Evolutionary conservation across 768 basidiomycete species (phyloP).

Genomic region (Scleroderma bovista): DNA sequence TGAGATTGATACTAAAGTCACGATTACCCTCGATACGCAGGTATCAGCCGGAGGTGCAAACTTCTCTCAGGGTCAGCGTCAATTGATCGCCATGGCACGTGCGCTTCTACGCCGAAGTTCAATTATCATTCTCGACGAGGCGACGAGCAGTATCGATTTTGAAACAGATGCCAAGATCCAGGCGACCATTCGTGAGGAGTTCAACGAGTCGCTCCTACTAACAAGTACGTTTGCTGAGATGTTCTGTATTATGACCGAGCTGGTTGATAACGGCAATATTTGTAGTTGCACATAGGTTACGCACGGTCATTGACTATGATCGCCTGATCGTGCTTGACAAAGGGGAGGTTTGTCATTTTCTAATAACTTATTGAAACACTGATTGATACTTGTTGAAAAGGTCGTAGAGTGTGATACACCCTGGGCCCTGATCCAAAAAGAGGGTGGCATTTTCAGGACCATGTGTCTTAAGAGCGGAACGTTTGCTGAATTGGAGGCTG

Average conservation of each 20-base stretch:
- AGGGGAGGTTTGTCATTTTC: slow-evolving; percentile 20
- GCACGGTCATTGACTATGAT: slow-evolving; percentile 80
- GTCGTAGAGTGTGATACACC: slow-evolving; percentile 71
- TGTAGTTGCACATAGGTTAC: slow-evolving; percentile 61
- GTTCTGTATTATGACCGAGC: not conserved
- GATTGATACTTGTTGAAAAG: slow-evolving; percentile 10
- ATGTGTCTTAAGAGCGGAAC: slow-evolving; percentile 73
- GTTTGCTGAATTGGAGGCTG: slow-evolving; percentile 39
- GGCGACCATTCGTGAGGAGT: slow-evolving; percentile 80
- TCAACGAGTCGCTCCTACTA: slow-evolving; percentile 64
- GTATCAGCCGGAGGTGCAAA: slow-evolving; percentile 85
- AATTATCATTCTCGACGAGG: slow-evolving; percentile 77
- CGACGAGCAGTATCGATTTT: slow-evolving; percentile 83
- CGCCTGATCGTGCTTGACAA: slow-evolving; percentile 69
- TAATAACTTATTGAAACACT: slow-evolving; percentile 18
- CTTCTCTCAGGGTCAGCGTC: slow-evolving; percentile 89
- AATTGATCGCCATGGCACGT: slow-evolving; percentile 85
- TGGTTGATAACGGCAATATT: not conserved
- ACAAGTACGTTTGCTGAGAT: slow-evolving; percentile 45
- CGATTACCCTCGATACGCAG: slow-evolving; percentile 68
- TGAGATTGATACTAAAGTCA: slow-evolving; percentile 50
- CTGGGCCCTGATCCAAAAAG: slow-evolving; percentile 55
- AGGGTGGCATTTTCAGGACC: slow-evolving; percentile 55
- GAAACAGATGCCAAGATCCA: slow-evolving; percentile 90
- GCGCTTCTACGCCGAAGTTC: slow-evolving; percentile 68